These are phyloP conservation scores for Debaryomyces nepalensis DNA, from an alignment of 1,139 yeast species.

Conservation along the genomic window DNA sequence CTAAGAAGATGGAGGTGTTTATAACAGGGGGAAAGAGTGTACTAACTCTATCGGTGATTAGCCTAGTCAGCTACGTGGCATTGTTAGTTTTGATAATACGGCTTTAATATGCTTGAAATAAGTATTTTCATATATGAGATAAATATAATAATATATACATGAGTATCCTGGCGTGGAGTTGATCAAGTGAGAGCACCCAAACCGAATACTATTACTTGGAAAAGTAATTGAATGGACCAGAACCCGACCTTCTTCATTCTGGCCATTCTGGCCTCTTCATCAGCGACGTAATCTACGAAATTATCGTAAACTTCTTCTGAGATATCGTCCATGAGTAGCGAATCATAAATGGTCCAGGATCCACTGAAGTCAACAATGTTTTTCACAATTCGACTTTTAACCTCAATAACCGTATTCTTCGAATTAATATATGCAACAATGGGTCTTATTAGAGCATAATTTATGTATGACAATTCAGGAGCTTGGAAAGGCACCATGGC, in stretches of 20 bases:
- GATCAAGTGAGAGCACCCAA: conserved; percentile 55
- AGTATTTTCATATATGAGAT: background rate
- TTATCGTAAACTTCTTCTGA: conserved; percentile 90
- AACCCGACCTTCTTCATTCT: conserved; percentile 85
- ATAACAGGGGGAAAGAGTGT: conserved; percentile 58
- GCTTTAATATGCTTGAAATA: conserved; percentile 26
- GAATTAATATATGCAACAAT: conserved; percentile 95
- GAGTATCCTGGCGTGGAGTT: background rate
- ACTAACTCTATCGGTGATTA: conserved; percentile 44
- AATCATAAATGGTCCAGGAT: conserved; percentile 94
- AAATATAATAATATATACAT: conserved; percentile 6
- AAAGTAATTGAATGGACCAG: conserved; percentile 86
- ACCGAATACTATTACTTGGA: conserved; percentile 82
- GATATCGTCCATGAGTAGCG: conserved; percentile 87
- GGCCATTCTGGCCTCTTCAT: conserved; percentile 75
- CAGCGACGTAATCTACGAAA: conserved; percentile 84
- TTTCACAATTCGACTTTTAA: conserved; percentile 83
- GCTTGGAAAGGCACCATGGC: conserved; percentile 89
- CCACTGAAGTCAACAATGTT: conserved; percentile 85
- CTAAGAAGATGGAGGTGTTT: conserved; percentile 44
- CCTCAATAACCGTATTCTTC: conserved; percentile 85
- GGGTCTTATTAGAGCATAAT: conserved; percentile 90
- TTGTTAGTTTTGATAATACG: conserved; percentile 46
- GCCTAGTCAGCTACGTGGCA: conserved; percentile 50
- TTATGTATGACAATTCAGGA: conserved; percentile 81